Evolutionary conservation across 83 land plant species (phyloP).

Genomic region (Larix sibirica): DNA sequence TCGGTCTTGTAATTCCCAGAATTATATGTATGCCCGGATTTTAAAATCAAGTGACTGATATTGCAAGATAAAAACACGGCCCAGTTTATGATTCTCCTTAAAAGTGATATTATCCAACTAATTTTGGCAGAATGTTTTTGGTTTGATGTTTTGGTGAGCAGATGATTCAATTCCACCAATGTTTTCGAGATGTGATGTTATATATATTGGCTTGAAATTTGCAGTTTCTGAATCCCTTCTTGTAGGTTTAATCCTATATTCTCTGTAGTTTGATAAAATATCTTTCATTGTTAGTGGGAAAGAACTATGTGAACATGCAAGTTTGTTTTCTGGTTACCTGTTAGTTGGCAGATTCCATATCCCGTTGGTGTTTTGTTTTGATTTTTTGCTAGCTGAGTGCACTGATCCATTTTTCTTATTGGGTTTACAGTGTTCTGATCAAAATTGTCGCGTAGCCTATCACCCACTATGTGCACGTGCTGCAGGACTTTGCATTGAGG

Average conservation of each 20-base stretch:
- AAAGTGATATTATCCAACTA: no score
- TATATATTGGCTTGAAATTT: not conserved
- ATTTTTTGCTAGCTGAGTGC: not conserved
- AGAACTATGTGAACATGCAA: not conserved
- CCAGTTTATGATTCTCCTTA: not conserved
- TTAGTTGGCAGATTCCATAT: not conserved
- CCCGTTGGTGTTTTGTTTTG: not conserved
- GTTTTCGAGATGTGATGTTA: not conserved
- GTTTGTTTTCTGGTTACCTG: not conserved
- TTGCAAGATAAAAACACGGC: not conserved
- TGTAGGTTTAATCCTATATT: not conserved
- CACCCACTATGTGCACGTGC: conserved; percentile 99
- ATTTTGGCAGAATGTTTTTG: not conserved
- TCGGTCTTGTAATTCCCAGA: not conserved
- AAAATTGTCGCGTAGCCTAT: conserved; percentile 76
- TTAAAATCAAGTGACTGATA: not conserved
- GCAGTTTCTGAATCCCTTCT: not conserved
- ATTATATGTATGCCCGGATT: not conserved
- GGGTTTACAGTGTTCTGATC: conserved; percentile 71
- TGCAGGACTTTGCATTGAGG: conserved; percentile 93
- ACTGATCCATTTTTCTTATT: not conserved
- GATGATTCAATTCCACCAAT: not conserved
- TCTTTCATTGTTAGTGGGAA: not conserved
- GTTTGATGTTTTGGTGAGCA: not conserved
- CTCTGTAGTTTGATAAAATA: not conserved